phyloP scores from a whole-genome alignment of 371 early-diverging fungal genomes.

The Blastocladiella emersonii region DNA sequence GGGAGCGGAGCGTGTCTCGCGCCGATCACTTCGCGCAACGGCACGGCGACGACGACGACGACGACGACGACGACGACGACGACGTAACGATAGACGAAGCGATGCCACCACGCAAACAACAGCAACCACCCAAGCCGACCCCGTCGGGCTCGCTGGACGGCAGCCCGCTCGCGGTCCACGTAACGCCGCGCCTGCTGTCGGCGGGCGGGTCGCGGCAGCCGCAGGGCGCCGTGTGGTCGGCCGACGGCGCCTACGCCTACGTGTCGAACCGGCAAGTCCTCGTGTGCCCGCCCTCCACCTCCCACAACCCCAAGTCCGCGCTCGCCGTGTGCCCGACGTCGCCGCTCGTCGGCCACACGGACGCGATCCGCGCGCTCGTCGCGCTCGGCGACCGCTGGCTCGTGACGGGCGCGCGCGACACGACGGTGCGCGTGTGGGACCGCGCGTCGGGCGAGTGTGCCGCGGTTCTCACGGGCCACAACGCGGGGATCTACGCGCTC shows the following conservation, averaged over 20 bases:
- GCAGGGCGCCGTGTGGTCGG: not conserved
- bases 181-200: not conserved
- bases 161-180: no score
- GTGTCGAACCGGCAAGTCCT: not conserved
- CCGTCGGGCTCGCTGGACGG: no score
- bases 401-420: not conserved
- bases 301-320: no score
- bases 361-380: not conserved
- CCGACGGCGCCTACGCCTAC: not conserved
- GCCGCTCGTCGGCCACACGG: not conserved
- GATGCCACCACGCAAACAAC: no score
- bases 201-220: not conserved
- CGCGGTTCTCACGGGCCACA: not conserved
- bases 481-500: no score
- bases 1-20: no score
- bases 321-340: not conserved
- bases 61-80: no score
- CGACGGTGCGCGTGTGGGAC: not conserved
- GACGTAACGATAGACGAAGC: no score
- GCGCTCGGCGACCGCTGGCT: not conserved
- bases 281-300: not conserved
- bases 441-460: not conserved
- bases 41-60: no score
- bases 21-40: no score
- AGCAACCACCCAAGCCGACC: no score